Evolutionary conservation across 192 early-diverging fungal species (phyloP).

Genomic region (Paraglomus occultum): DNA sequence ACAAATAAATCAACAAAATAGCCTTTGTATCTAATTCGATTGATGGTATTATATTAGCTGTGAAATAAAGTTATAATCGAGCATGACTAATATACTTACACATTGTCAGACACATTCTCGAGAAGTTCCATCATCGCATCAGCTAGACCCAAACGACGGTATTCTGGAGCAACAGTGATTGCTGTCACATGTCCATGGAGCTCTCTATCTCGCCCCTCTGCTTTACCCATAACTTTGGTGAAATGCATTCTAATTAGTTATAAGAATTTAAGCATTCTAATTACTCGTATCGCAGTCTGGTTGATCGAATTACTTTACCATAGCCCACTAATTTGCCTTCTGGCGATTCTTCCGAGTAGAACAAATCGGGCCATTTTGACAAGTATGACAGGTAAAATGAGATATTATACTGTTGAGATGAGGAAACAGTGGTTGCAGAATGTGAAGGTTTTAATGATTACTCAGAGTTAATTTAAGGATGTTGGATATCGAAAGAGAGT

Average conservation of each 20-base stretch:
- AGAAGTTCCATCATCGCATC: slow-evolving; percentile 84
- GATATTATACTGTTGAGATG: slow-evolving; percentile 79
- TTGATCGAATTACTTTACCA: slow-evolving; percentile 42
- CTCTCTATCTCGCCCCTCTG: slow-evolving; percentile 80
- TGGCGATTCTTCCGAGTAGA: slow-evolving; percentile 76
- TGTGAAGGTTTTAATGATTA: background rate
- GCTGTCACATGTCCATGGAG: slow-evolving; percentile 99
- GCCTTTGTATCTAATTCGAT: slow-evolving; percentile 60
- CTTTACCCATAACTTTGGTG: slow-evolving; percentile 86
- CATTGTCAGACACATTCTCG: slow-evolving; percentile 88
- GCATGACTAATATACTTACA: slow-evolving; percentile 37
- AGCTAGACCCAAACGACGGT: slow-evolving; percentile 87
- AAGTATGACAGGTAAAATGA: slow-evolving; percentile 93
- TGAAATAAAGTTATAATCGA: background rate
- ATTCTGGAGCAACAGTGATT: slow-evolving; percentile 94
- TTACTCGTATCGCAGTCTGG: background rate
- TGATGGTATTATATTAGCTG: slow-evolving; percentile 11
- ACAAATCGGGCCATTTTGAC: slow-evolving; percentile 92
- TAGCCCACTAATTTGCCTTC: slow-evolving; percentile 80
- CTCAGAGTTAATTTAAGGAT: background rate
- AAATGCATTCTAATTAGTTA: background rate
- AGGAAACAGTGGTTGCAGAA: slow-evolving; percentile 5
- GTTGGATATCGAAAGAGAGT: background rate
- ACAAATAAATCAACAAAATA: slow-evolving; percentile 99
- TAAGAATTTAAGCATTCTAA: background rate